Conservation (phyloP, 768 basidiomycete species). For the Hortiboletus campestris region DNA sequence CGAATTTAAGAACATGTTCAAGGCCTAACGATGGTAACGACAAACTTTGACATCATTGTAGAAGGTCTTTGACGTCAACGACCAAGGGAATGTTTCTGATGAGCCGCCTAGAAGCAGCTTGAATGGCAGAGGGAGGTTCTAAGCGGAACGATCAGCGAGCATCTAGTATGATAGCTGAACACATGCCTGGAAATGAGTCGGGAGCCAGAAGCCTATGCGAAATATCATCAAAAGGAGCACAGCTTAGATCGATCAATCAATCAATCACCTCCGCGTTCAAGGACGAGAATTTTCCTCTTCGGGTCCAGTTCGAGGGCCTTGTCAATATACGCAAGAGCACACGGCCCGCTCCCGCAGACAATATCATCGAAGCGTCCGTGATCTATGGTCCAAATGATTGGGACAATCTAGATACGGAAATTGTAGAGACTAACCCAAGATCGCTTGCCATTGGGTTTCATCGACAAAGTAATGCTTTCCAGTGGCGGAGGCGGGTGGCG, state of each 20-base stretch:
- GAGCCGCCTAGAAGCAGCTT: not conserved
- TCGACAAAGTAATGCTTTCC: constrained; percentile 7
- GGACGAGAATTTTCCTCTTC: constrained; percentile 14
- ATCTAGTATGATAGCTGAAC: too few species aligned
- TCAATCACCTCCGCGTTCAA: constrained; percentile 13
- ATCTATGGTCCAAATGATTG: not conserved
- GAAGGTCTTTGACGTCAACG: not conserved
- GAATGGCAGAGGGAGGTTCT: constrained; percentile 11
- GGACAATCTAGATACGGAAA: too few species aligned
- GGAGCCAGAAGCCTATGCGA: constrained; percentile 5
- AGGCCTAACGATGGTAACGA: not conserved
- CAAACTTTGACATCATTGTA: constrained; percentile 3
- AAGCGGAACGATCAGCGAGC: not conserved
- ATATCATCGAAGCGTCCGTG: constrained; percentile 9
- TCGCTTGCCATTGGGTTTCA: constrained; percentile 1
- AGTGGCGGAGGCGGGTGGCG: not conserved
- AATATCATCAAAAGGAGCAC: not conserved
- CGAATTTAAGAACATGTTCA: not conserved
- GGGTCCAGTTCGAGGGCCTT: constrained; percentile 14
- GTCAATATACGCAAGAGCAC: constrained; percentile 20
- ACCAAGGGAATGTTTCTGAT: constrained; percentile 8
- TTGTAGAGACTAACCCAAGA: not conserved
- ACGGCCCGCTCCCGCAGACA: constrained; percentile 10
- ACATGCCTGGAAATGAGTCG: constrained; percentile 8
- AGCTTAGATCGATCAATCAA: not conserved